Conservation (phyloP, 2,329 filamentous ascomycete genomes). For the Pyrenochaeta sp. region DNA sequence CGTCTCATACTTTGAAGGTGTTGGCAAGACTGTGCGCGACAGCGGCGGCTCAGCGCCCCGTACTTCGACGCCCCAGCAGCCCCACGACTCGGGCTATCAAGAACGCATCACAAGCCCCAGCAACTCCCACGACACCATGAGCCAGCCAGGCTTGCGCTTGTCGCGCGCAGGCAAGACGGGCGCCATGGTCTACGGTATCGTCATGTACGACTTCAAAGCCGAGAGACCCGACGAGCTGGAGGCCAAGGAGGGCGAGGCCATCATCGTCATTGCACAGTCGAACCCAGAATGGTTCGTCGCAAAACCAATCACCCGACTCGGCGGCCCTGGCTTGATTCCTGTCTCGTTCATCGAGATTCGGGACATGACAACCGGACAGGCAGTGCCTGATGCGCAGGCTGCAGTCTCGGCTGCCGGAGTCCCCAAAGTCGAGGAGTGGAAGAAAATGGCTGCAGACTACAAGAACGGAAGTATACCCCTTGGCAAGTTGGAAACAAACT, state of each 20-base stretch:
- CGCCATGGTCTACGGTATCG: slow-evolving; percentile 94
- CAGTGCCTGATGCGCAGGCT: slow-evolving; percentile 81
- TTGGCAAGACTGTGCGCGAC: slow-evolving; percentile 91
- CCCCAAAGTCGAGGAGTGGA: slow-evolving; percentile 97
- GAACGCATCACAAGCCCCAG: slow-evolving; percentile 56
- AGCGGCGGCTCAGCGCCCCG: slow-evolving; percentile 64
- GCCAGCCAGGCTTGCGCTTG: slow-evolving; percentile 38
- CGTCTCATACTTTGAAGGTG: slow-evolving; percentile 88
- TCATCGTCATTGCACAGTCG: slow-evolving; percentile 97
- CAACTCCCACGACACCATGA: slow-evolving; percentile 38
- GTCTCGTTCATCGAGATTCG: slow-evolving; percentile 96
- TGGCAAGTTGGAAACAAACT: slow-evolving; percentile 77
- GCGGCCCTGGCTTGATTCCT: slow-evolving; percentile 92
- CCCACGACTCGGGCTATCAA: slow-evolving; percentile 92
- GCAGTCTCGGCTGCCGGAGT: slow-evolving; percentile 89
- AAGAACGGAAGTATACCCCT: slow-evolving; percentile 98
- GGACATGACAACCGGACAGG: slow-evolving; percentile 87
- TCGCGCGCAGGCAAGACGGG: slow-evolving; percentile 64
- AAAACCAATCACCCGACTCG: slow-evolving; percentile 97
- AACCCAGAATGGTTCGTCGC: slow-evolving; percentile 99
- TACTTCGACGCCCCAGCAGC: slow-evolving; percentile 56
- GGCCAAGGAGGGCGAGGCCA: slow-evolving; percentile 92
- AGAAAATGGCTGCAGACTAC: slow-evolving; percentile 98
- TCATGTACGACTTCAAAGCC: slow-evolving; percentile 95
- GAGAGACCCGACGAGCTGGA: slow-evolving; percentile 96